These are phyloP conservation scores for Gossypium mustelinum DNA, from an alignment of 345 rosid species.

Conservation along the genomic window DNA sequence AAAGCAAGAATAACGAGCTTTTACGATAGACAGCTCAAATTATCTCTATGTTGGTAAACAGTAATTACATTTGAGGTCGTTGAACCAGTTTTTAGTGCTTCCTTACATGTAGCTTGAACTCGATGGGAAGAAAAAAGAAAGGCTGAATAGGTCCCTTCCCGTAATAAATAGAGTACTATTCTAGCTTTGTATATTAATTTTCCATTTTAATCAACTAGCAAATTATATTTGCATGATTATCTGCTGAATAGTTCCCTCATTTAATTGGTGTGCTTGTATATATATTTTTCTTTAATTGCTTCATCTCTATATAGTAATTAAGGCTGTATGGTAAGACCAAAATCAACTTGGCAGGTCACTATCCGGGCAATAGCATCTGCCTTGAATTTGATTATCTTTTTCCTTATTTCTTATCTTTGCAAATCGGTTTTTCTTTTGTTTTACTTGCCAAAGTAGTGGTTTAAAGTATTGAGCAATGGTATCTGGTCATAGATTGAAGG, in stretches of 20 bases:
- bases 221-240: not conserved
- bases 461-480: not conserved
- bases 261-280: not conserved
- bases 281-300: not conserved
- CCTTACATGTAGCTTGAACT: not conserved
- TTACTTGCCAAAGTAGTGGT: not conserved
- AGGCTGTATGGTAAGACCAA: not conserved
- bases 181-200: not conserved
- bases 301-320: not conserved
- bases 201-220: not conserved
- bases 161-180: not conserved
- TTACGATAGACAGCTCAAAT: not conserved
- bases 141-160: not conserved
- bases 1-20: not conserved
- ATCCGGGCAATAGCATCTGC: not conserved
- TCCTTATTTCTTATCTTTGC: no score
- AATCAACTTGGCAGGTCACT: conserved; percentile 10
- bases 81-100: conserved; percentile 25
- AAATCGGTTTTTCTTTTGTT: not conserved
- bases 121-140: no score
- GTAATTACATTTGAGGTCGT: conserved; percentile 22
- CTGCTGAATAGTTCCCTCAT: not conserved
- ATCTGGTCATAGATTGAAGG: not conserved
- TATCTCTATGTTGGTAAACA: not conserved
- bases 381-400: not conserved